Evolutionary conservation across 352 stramenopile genomes (phyloP), one percentile per base, ranked within the genome.

Genomic region (Phytophthora rubi): DNA sequence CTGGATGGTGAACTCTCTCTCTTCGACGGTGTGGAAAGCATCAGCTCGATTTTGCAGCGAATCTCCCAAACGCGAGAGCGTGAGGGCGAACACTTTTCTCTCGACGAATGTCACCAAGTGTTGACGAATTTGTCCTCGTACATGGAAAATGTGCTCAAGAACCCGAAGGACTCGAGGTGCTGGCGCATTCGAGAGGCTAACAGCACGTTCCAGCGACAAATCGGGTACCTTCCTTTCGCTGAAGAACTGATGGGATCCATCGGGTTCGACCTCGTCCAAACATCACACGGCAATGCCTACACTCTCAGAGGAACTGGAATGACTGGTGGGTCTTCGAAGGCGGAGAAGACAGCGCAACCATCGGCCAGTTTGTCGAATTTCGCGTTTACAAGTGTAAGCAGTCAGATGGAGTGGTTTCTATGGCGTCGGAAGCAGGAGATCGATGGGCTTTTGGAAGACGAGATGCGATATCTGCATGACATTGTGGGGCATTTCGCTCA

Each of bases 351-450:
- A 2, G n/a, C 18, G 7, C 33, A 54, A 13, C 2, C 49, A 32
- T 42, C 66, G 0, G 82, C 79, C 0, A 88, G 75, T 61, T 71
- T 92, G 16, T 77, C 85, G 0, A 86, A 85, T 53, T 92, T 91
- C 59, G 53, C 72, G 0, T 92, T 92, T 51, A 85, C 81, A 12
- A 86, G 72, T 32, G 63, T 93, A 2, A 88, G 71, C 15, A 73
- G 81, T 10, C 83, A 89, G 18, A 90, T 80, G 73, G 86, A 93
- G 68, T 93, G 83, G 86, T 93, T 93, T 62, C 55, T 93, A 6
- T 93, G 84, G 82, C 71, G 86, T 49, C 80, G 81, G 16, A 90
- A 89, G 53, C 81, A 92, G 59, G 86, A 93, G 42, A 87, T 93
- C 52, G 77, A 91, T 5, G 69, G 62, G 63, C 53, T 92, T 1